Evolutionary conservation across 805 yeast genomes (phyloP), one percentile per base, ranked within the genome.

Genomic region (Tanozyma kutaoensis): DNA sequence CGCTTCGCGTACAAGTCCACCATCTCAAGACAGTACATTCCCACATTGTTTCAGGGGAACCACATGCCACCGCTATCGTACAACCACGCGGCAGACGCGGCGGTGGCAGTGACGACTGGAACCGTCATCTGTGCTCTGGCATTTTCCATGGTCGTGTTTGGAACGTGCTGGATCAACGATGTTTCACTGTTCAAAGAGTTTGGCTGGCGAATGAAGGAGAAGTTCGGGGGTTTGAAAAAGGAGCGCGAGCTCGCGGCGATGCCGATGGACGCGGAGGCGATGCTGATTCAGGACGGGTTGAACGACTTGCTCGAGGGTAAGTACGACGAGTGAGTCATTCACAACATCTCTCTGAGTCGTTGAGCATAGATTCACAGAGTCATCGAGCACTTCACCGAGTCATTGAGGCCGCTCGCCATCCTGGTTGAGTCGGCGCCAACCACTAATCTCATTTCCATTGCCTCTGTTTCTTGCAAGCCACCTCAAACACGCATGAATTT

Each of bases 51-150:
- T 51, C 85, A 81, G 40, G 82, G 86, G 9, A 85, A 85, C 50
- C 88, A 84, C 42, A 66, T 71, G 31, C 93, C 93, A 2, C 95
- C 95, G 4, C 62, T 72, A n/a, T n/a, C 60, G 22, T 78, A 76
- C 43, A 76, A 79, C 17, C 74, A 80, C 45, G 72, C 80, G 34
- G 69, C 72, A n/a, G 95, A 85, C 47, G 95, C 95, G 2, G 69
- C 82, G 19, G 72, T 74, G 22, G 95, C 95, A 0, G 82, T 86
- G 3, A 71, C 76, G 0, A 76, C 80, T 22, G 93, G 95, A 2
- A 70, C 94, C 0, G 52, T 78, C 25, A 54, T 86, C 12, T 80
- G 95, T 3, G 64, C 74, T 0, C 66, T 84, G 1, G 69, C 82
- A 0, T 66, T 77, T 39, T 67, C 81, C 2, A 80, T 81, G 82